Evolutionary conservation across 2,329 filamentous ascomycete species (phyloP).

Genomic region (Macrophomina phaseolina): DNA sequence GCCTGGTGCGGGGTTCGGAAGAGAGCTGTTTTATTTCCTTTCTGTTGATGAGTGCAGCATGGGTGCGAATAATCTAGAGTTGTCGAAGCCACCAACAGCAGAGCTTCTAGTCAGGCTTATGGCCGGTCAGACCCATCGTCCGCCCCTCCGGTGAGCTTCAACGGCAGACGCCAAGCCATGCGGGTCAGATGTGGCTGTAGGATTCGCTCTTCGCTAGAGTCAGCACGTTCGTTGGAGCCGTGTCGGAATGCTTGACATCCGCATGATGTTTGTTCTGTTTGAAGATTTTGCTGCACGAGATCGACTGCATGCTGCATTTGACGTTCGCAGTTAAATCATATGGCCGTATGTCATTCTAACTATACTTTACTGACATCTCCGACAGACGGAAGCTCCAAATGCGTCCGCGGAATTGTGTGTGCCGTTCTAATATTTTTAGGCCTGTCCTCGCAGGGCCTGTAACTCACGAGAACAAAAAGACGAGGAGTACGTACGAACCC

Average conservation of each 20-base stretch:
- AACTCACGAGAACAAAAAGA: background rate
- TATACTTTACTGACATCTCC: no score
- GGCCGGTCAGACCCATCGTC: conserved; percentile 1
- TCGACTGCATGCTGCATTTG: no score
- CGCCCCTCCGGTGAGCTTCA: background rate
- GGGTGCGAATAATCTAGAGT: conserved; percentile 2
- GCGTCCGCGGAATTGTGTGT: no score
- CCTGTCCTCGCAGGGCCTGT: background rate
- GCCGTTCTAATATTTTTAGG: no score
- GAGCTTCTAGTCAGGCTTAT: conserved; percentile 15
- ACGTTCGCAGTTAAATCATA: no score
- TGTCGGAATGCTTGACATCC: background rate
- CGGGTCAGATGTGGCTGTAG: conserved; percentile 20
- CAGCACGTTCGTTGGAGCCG: conserved; percentile 3
- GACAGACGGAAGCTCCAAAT: no score
- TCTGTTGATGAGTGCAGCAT: background rate
- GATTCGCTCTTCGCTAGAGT: conserved; percentile 6
- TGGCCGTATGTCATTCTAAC: no score
- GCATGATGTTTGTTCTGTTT: background rate
- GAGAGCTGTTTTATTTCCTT: no score
- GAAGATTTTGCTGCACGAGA: no score
- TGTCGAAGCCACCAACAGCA: conserved; percentile 12
- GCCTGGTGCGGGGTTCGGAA: background rate
- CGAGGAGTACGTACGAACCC: background rate
- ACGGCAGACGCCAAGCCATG: conserved; percentile 3